A percentile compares a stretch with the other conserved stretches of the same genome.
phyloP scores from a whole-genome alignment of 225 moss, liverwort and hornwort species.

The Physcomitrellopsis africana region DNA sequence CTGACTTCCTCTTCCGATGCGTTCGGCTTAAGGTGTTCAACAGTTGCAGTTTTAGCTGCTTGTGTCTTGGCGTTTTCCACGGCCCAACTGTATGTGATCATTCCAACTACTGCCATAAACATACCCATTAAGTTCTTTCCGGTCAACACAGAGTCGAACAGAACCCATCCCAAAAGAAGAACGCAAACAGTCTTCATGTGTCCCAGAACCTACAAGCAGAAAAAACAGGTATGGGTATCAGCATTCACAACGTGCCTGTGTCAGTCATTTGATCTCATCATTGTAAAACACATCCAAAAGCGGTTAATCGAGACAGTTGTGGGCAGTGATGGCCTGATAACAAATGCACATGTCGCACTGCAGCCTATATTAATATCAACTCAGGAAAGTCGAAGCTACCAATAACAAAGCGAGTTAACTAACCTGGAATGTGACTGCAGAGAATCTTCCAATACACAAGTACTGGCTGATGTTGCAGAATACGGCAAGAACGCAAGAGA shows the following conservation, averaged over 20 bases:
- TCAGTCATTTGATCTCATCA: neutral
- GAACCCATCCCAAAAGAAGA: constrained; percentile 63
- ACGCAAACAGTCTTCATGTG: constrained; percentile 77
- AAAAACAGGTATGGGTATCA: neutral
- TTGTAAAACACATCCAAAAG: neutral
- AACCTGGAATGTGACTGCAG: constrained; percentile 70
- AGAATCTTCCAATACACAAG: constrained; percentile 69
- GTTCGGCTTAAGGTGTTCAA: constrained; percentile 33
- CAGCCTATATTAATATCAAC: neutral
- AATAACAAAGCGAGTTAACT: constrained; percentile 17
- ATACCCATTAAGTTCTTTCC: constrained; percentile 65
- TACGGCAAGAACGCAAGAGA: constrained; percentile 66
- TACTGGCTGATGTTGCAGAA: constrained; percentile 74
- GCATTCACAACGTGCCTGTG: neutral
- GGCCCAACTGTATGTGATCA: constrained; percentile 71
- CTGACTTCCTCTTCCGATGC: constrained; percentile 38
- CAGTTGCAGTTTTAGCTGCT: constrained; percentile 41
- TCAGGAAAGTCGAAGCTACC: neutral
- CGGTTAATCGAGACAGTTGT: too few species aligned
- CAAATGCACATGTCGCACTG: neutral
- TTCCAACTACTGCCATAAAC: constrained; percentile 68
- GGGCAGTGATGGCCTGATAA: too few species aligned
- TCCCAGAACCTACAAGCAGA: constrained; percentile 54
- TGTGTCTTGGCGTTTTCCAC: constrained; percentile 54
- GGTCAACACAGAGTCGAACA: constrained; percentile 65